Evolutionary conservation across 108 stramenopile species (phyloP), one percentile per base, ranked within the genome.

Genomic region (Craspedostauros australis): DNA sequence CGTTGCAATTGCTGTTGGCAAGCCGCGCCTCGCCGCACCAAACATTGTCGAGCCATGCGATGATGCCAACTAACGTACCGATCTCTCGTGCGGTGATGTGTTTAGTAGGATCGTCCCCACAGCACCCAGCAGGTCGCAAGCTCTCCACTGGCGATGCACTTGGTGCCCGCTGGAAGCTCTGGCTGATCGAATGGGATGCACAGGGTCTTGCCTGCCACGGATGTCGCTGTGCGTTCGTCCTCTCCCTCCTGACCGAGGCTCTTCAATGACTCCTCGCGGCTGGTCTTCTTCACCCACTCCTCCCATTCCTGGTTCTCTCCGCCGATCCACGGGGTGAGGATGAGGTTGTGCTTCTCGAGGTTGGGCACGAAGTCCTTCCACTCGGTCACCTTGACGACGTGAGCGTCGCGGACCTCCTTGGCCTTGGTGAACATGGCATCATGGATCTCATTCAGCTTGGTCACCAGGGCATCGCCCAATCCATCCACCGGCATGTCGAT

Each of bases 331-430:
- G 99, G 99, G 25, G 99, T 95, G 43, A 99, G 74, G 24, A 99
- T 93, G 22, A 99, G 78, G 57, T 94, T 93, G 68, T 94, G 79
- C 54, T 70, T 57, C 76, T 98, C 93, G 18, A 99, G 75, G 18
- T 91, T 96, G 21, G 97, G 95, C 5, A 98, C 95, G 68, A 99
- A 98, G 67, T 98, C 95, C 47, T 87, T 88, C 99, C 99, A 99
- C 39, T 95, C 91, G 11, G 88, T 93, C 28, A 98, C 95, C 32
- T 84, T 60, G 12, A 90, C 84, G 48, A 96, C 49, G 66, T 96
- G 94, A 8, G 66, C 64, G 62, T 99, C 98, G 19, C 99, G 88
- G 47, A 73, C 88, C 39, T 79, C 64, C 49, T 72, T 75, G 3
- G 96, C 94, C 60, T 92, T 95, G 9, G 60, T 70, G 55, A 99